A percentile compares a stretch with the other conserved stretches of the same genome.
These are phyloP conservation scores for Xylariaceae sp. DNA, from an alignment of 2,329 filamentous ascomycete species.

Conservation along the genomic window DNA sequence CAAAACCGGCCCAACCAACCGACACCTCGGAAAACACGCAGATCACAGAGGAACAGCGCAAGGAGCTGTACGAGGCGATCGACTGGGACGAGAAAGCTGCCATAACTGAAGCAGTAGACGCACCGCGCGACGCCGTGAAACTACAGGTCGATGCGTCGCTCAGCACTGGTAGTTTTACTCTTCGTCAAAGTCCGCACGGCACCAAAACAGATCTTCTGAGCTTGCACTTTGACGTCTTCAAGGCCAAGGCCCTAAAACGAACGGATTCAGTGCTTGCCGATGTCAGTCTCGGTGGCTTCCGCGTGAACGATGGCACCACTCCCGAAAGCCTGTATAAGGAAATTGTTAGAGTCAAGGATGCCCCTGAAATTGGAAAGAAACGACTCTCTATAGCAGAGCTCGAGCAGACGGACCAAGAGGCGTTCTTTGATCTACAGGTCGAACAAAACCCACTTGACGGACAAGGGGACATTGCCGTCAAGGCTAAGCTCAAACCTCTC, in stretches of 20 bases:
- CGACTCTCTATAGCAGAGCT: slow-evolving; percentile 51
- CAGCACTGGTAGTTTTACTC: slow-evolving; percentile 92
- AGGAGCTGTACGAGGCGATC: slow-evolving; percentile 95
- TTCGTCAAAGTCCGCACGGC: slow-evolving; percentile 81
- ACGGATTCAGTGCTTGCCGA: slow-evolving; percentile 89
- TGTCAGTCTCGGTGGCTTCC: slow-evolving; percentile 84
- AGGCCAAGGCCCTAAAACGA: slow-evolving; percentile 81
- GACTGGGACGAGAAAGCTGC: slow-evolving; percentile 97
- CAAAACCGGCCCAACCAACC: slow-evolving; percentile 54
- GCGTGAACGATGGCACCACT: slow-evolving; percentile 94
- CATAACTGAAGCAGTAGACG: slow-evolving; percentile 80
- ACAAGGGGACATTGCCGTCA: slow-evolving; percentile 85
- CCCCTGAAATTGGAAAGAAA: slow-evolving; percentile 49
- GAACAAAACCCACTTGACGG: slow-evolving; percentile 94
- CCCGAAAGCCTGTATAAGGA: slow-evolving; percentile 87
- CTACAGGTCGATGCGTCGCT: slow-evolving; percentile 88
- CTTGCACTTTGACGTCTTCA: slow-evolving; percentile 91
- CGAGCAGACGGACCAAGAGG: slow-evolving; percentile 54
- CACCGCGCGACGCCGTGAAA: slow-evolving; percentile 87
- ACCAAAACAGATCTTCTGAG: slow-evolving; percentile 77
- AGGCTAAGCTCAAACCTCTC: slow-evolving; percentile 87
- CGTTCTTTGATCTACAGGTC: slow-evolving; percentile 87
- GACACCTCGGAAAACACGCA: slow-evolving; percentile 72
- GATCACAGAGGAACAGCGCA: slow-evolving; percentile 92
- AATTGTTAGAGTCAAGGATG: slow-evolving; percentile 93